Evolutionary conservation across 2,329 filamentous ascomycete genomes (phyloP), one percentile per base, ranked within the genome.

Genomic region (Trichoderma gracile): DNA sequence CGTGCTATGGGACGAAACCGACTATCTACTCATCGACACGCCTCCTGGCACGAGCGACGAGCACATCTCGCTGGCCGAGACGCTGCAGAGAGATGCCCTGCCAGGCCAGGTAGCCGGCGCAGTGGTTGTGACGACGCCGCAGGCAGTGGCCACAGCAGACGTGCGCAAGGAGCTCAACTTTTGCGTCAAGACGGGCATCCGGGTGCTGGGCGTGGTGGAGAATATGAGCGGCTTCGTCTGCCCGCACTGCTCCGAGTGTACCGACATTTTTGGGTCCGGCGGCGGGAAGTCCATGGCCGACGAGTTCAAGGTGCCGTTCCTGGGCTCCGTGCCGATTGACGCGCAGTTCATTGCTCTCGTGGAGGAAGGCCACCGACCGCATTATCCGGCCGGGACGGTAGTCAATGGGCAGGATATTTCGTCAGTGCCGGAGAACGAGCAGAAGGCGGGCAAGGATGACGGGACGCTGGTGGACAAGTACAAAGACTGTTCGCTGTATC

Each of bases 211-310:
- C 0, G 93, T 99, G 1, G 85, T 99, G 52, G 95, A 99, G 79
- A 99, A 99, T 75, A 98, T 99, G 95, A 89, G 89, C 69, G 92
- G 92, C 2, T 96, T 91, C 71, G 90, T 95, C n/a, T 95, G 91
- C 73, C 87, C 87, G 7, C 85, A 89, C 73, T 90, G 88, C 76
- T 85, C 85, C 56, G 93, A 97, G 75, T 96, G 94, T 77, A 97
- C 92, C 59, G 92, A 98, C 77, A 86, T 98, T 58, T 99, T 99
- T 75, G 92, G 89, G 58, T 93, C 91, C 63, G 95, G 95, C 4
- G 95, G 95, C 3, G 95, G 95, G 8, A 82, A 91, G 75, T 84
- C 90, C 25, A 97, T 99, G 93, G 93, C 94, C 7, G 80, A 86
- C 54, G 93, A 98, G 70, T 95, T 96, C 74, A 81, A 81, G 0